Percentiles rank a stretch among this genome's conserved stretches.
These are phyloP conservation scores for Mycena polygramma DNA, from an alignment of 768 basidiomycete genomes.

Conservation along the genomic window DNA sequence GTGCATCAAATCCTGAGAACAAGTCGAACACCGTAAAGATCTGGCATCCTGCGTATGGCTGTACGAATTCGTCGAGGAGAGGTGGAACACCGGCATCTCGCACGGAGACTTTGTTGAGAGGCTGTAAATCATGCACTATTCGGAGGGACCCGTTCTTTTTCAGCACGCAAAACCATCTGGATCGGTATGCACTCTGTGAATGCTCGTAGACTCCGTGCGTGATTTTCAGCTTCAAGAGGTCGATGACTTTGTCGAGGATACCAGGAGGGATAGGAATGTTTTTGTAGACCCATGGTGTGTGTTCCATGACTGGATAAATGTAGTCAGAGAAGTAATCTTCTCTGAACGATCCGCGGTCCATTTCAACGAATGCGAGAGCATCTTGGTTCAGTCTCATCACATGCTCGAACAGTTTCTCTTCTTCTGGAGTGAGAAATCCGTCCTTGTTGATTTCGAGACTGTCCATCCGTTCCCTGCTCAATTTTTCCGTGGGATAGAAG, in stretches of 20 bases:
- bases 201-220: conserved; percentile 53
- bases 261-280: conserved; percentile 54
- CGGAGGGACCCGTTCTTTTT: conserved; percentile 52
- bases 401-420: not conserved
- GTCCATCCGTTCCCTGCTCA: too few species aligned
- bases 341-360: not conserved
- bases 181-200: conserved; percentile 51
- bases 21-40: conserved; percentile 50
- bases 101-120: conserved; percentile 54
- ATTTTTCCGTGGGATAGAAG: too few species aligned
- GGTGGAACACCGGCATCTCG: conserved; percentile 52
- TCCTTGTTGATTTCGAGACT: not conserved
- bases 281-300: conserved; percentile 50
- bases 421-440: not conserved
- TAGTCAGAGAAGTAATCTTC: conserved; percentile 28
- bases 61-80: conserved; percentile 48
- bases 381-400: not conserved
- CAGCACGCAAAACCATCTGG: conserved; percentile 53
- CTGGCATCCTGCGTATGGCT: conserved; percentile 45
- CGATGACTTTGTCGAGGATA: conserved; percentile 45
- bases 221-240: conserved; percentile 49
- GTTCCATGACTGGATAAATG: conserved; percentile 48
- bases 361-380: conserved; percentile 6
- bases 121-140: conserved; percentile 55
- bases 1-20: conserved; percentile 53